phyloP scores from a whole-genome alignment of 108 stramenopile species.

The Cylindrotheca fusiformis region DNA sequence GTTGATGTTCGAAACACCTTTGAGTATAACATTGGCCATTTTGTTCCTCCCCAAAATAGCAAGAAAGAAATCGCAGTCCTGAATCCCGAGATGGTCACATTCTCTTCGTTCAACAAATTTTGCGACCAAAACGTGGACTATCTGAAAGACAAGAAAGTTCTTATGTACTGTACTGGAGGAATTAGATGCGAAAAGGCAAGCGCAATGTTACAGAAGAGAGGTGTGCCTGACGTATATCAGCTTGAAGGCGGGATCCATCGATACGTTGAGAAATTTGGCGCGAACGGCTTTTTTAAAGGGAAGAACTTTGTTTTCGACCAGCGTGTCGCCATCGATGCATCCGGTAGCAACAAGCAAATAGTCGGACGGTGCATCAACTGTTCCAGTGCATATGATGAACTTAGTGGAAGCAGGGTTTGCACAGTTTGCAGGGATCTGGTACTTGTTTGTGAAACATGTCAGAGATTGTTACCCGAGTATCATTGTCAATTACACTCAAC shows the following conservation, averaged over 20 bases:
- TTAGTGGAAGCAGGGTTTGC: conserved; percentile 66
- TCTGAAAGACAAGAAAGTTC: conserved; percentile 76
- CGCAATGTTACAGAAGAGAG: conserved; percentile 64
- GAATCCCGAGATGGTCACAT: conserved; percentile 76
- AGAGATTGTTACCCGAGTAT: conserved; percentile 48
- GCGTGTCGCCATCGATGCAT: conserved; percentile 58
- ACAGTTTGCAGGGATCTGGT: conserved; percentile 76
- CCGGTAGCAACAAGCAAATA: conserved; percentile 19
- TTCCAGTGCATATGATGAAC: conserved; percentile 45
- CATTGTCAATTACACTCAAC: conserved; percentile 63
- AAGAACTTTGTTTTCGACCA: conserved; percentile 94
- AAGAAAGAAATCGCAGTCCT: conserved; percentile 37
- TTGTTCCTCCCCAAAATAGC: conserved; percentile 31
- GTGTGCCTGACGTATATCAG: conserved; percentile 76
- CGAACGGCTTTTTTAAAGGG: conserved; percentile 81
- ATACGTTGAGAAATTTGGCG: conserved; percentile 87
- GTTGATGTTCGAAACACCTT: conserved; percentile 90
- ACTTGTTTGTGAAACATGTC: conserved; percentile 59
- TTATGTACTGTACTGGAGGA: conserved; percentile 96
- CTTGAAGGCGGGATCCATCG: conserved; percentile 92
- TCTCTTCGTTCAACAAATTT: conserved; percentile 72
- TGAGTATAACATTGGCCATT: conserved; percentile 80
- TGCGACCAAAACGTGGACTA: conserved; percentile 51
- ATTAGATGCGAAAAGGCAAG: conserved; percentile 76
- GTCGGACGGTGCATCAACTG: conserved; percentile 69